Conservation (phyloP, 371 early-diverging fungal species). For the Syncephalastrum monosporum region DNA sequence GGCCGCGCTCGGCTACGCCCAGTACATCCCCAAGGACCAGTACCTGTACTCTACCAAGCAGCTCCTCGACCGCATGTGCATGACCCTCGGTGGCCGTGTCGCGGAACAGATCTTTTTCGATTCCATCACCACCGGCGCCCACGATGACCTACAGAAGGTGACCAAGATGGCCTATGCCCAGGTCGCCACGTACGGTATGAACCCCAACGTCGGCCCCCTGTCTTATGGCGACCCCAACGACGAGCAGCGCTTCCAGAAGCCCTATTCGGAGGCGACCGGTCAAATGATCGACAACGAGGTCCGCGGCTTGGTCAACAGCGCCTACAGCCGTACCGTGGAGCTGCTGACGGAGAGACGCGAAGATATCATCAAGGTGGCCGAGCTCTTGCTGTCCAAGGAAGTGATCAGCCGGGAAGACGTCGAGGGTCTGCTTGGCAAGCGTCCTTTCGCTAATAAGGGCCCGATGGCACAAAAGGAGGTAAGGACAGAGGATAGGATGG, state of each 20-base stretch:
- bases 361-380: slow-evolving; percentile 93
- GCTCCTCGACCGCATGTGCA: slow-evolving; percentile 95
- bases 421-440: slow-evolving; percentile 84
- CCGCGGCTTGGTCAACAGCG: slow-evolving; percentile 74
- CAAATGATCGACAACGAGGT: slow-evolving; percentile 94
- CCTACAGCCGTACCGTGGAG: slow-evolving; percentile 78
- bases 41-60: slow-evolving; percentile 92
- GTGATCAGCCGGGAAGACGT: slow-evolving; percentile 95
- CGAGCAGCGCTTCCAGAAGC: slow-evolving; percentile 86
- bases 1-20: slow-evolving; percentile 97
- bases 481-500: background rate
- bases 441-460: slow-evolving; percentile 79
- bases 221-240: slow-evolving; percentile 78
- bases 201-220: slow-evolving; percentile 82
- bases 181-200: slow-evolving; percentile 96
- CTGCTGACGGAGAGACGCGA: slow-evolving; percentile 80
- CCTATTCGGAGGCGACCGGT: slow-evolving; percentile 95
- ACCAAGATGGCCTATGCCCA: slow-evolving; percentile 97
- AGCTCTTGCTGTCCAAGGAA: slow-evolving; percentile 91
- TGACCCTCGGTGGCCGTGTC: slow-evolving; percentile 97
- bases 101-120: slow-evolving; percentile 95
- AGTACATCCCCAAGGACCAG: slow-evolving; percentile 97
- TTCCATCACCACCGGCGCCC: slow-evolving; percentile 87
- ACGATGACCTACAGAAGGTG: slow-evolving; percentile 95
- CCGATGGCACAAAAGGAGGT: slow-evolving; percentile 45